Percentiles rank a stretch among this genome's conserved stretches.
Conservation (phyloP, 306 rosid genomes). For the Trichosanthes truncata region DNA sequence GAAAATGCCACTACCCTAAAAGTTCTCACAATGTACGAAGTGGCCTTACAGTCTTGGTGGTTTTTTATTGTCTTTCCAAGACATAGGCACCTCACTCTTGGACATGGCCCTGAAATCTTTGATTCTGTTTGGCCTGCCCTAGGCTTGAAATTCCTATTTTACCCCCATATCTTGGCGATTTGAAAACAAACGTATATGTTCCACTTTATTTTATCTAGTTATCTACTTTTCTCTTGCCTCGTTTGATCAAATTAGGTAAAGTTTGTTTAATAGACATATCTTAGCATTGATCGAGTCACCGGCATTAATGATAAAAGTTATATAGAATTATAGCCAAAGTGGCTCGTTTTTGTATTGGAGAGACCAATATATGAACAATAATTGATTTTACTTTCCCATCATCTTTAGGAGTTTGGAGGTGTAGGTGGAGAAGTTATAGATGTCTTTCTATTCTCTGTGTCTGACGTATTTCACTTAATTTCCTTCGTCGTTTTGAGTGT, state of each 20-base stretch:
- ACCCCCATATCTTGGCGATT: neutral
- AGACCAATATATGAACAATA: neutral
- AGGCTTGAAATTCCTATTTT: conserved; percentile 5
- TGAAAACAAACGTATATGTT: too few relatives aligned
- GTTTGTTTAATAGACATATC: neutral
- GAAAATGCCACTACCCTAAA: neutral
- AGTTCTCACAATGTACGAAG: conserved; percentile 75
- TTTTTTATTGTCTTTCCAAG: conserved; percentile 38
- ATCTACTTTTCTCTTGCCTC: neutral
- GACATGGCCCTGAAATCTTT: conserved; percentile 61
- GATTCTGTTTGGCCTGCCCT: conserved; percentile 32
- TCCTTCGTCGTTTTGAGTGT: too few relatives aligned
- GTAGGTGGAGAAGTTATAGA: neutral
- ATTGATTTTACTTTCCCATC: neutral
- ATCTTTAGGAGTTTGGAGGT: neutral
- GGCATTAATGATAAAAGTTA: neutral
- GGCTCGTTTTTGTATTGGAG: neutral
- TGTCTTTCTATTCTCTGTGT: neutral
- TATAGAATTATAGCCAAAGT: neutral
- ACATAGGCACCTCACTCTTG: conserved; percentile 27
- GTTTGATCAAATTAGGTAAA: neutral
- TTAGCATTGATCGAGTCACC: neutral
- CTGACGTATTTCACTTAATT: neutral
- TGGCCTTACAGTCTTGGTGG: conserved; percentile 16
- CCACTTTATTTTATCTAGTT: too few relatives aligned